phyloP scores from a whole-genome alignment of 108 stramenopile species.

The Pseudonitzschia multistriata region DNA sequence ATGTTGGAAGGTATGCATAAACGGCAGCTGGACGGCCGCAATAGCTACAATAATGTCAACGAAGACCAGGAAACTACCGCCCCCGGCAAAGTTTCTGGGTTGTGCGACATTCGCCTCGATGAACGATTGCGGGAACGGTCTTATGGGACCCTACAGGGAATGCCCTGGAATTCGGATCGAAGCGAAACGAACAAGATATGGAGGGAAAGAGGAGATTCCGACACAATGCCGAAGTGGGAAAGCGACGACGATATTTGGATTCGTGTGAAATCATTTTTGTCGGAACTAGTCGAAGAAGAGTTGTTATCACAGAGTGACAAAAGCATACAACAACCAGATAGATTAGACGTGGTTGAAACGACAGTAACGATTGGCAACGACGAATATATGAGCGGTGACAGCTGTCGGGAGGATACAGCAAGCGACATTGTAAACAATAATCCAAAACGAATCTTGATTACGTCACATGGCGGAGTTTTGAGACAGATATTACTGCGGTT shows the following conservation, averaged over 20 bases:
- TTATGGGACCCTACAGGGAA: slow-evolving; percentile 55
- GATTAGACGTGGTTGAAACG: no score
- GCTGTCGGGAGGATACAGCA: background rate
- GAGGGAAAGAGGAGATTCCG: slow-evolving; percentile 6
- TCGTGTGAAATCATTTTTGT: slow-evolving; percentile 46
- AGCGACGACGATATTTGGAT: slow-evolving; percentile 51
- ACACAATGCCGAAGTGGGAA: slow-evolving; percentile 55
- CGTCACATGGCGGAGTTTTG: slow-evolving; percentile 53
- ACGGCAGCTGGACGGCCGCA: background rate
- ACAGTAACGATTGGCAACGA: background rate
- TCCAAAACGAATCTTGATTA: slow-evolving; percentile 46
- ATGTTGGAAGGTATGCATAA: slow-evolving; percentile 1
- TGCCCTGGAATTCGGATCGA: slow-evolving; percentile 26
- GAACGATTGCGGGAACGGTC: slow-evolving; percentile 46
- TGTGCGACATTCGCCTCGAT: slow-evolving; percentile 31
- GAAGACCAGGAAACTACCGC: background rate
- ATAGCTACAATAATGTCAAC: background rate
- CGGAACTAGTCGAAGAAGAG: slow-evolving; percentile 29
- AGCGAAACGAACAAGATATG: slow-evolving; percentile 28
- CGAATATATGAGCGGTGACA: background rate
- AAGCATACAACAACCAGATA: background rate
- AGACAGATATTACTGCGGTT: slow-evolving; percentile 45
- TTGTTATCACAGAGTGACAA: slow-evolving; percentile 13
- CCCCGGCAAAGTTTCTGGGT: background rate
- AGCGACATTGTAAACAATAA: no score